Evolutionary conservation across 2,329 filamentous ascomycete species (phyloP).

Genomic region (Magnaporthiopsis rhizophila): DNA sequence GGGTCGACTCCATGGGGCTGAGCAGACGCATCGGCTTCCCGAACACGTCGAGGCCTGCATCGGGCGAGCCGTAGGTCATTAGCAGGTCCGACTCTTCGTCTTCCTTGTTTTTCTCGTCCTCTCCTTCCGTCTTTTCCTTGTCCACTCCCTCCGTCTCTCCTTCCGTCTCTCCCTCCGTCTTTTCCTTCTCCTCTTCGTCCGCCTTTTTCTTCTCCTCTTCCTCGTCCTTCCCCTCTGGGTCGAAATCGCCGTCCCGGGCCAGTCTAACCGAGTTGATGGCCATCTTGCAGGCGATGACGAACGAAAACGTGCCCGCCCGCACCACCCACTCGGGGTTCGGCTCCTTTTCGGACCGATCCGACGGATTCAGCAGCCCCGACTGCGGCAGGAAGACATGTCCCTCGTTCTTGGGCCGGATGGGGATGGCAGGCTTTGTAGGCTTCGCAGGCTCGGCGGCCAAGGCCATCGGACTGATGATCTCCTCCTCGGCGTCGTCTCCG

Average conservation of each 20-base stretch:
- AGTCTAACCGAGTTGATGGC: neutral
- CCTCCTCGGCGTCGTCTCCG: neutral
- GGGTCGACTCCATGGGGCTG: neutral
- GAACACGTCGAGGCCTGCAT: neutral
- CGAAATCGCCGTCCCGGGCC: neutral
- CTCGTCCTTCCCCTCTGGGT: neutral
- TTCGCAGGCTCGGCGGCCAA: neutral
- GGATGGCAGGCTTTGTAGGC: neutral
- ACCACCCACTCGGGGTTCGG: constrained; percentile 14
- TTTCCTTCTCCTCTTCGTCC: no score
- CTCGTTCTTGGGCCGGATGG: constrained; percentile 2
- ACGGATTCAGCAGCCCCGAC: neutral
- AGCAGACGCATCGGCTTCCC: constrained; percentile 1
- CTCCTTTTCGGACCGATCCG: neutral
- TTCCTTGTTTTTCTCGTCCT: neutral
- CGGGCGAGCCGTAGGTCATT: neutral
- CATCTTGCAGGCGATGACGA: constrained; percentile 10
- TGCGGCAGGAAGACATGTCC: neutral
- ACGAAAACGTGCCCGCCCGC: constrained; percentile 16
- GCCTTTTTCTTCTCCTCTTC: no score
- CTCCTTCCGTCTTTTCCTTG: neutral
- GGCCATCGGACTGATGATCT: neutral
- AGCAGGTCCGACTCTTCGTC: neutral
- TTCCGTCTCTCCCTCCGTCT: no score
- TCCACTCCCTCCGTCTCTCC: no score